Evolutionary conservation across 2,329 filamentous ascomycete species (phyloP).

Genomic region (Gaeumannomyces tritici): DNA sequence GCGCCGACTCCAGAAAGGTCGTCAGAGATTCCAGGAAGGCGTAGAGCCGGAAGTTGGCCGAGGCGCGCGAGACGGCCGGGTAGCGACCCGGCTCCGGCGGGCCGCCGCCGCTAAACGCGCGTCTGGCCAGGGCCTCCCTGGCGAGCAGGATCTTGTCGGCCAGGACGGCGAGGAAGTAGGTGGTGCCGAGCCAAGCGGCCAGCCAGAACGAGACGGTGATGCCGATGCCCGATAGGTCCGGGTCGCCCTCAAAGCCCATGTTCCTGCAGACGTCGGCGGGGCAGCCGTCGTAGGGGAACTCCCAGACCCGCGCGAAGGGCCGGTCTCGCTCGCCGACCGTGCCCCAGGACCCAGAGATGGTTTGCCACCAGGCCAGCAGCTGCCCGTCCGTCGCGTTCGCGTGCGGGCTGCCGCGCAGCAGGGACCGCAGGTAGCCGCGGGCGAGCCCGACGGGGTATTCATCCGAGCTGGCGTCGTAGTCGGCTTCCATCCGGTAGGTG

Average conservation of each 20-base stretch:
- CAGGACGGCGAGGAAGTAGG: constrained; percentile 9
- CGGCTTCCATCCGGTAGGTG: no score
- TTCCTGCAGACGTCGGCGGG: constrained; percentile 6
- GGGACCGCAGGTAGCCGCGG: no score
- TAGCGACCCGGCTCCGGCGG: no score
- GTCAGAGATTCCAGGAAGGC: constrained; percentile 10
- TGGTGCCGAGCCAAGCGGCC: constrained; percentile 6
- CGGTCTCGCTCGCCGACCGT: no score
- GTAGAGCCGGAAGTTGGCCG: not conserved
- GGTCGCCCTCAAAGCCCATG: constrained; percentile 11
- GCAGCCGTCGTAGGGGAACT: constrained; percentile 2
- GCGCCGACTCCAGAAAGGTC: constrained; percentile 10
- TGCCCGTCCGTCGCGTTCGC: no score
- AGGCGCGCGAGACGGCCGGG: not conserved
- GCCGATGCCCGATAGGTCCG: constrained; percentile 12
- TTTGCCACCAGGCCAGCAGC: no score
- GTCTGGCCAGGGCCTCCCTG: not conserved
- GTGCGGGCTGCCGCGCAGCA: no score
- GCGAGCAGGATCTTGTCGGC: constrained; percentile 1
- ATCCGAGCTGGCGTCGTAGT: no score
- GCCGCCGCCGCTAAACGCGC: not conserved
- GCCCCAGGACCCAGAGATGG: no score
- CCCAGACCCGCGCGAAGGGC: not conserved
- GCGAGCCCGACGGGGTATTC: no score
- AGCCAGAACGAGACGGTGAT: constrained; percentile 13